phyloP scores from a whole-genome alignment of 352 stramenopile genomes.

The Globisporangium perplexum region DNA sequence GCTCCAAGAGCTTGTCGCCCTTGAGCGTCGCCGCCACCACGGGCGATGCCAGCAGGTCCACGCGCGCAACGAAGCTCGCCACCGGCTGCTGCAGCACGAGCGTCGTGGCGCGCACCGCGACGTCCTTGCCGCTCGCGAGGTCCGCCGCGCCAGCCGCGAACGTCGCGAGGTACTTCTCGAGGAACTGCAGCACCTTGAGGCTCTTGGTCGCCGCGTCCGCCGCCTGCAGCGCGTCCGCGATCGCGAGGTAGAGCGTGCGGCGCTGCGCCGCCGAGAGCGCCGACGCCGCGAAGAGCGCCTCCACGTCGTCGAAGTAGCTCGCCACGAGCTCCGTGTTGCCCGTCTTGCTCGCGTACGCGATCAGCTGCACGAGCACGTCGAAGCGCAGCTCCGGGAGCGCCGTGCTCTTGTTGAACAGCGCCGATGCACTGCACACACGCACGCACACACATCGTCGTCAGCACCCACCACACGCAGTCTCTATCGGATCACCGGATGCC shows the following conservation, averaged over 20 bases:
- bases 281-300: conserved; percentile 42
- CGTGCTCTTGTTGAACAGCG: conserved; percentile 72
- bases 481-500: no score
- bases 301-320: conserved; percentile 66
- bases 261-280: conserved; percentile 42
- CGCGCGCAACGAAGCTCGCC: conserved; percentile 85
- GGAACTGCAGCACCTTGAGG: conserved; percentile 54
- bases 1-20: conserved; percentile 56
- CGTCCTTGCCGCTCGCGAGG: conserved; percentile 53
- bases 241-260: conserved; percentile 56
- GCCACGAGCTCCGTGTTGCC: conserved; percentile 54
- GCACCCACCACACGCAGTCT: not conserved
- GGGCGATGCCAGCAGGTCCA: conserved; percentile 76
- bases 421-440: conserved; percentile 29
- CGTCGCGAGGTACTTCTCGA: conserved; percentile 73
- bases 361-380: conserved; percentile 51
- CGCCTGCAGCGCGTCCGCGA: conserved; percentile 58
- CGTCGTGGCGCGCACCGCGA: conserved; percentile 74
- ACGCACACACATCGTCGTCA: conserved; percentile 2
- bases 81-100: conserved; percentile 89
- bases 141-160: conserved; percentile 54
- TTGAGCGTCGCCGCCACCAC: conserved; percentile 78
- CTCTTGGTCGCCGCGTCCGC: conserved; percentile 23
- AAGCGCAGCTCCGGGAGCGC: conserved; percentile 59
- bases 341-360: conserved; percentile 51